Base-by-base conservation (phyloP, 805 yeast genomes). In the Wickerhamiella alocasiicola region DNA sequence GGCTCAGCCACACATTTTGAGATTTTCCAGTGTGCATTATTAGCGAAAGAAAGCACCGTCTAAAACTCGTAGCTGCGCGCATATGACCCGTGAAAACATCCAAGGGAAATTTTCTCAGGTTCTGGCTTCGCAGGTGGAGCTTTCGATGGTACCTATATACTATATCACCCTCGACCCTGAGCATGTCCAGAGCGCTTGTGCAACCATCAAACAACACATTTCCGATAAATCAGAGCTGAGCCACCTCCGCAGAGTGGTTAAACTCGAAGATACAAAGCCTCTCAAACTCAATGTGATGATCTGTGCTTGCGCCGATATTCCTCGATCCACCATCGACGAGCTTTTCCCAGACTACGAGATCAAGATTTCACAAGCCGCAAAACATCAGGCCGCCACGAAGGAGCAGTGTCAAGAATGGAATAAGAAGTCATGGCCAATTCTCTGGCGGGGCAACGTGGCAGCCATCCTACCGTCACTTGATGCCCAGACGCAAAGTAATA, bases 381-480 rank as follows among this genome's bases (percentile, higher is more conserved):
- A 52, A 19, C 66, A 65, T 42, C 68, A 71, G n/a, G 94, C 96
- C 0, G 65, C 70, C 4, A 74, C 83, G 3, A 81, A 78, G 49
- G 84, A 78, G n/a, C 57, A 74, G 12, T 70, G 79, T 17, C 44
- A 59, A 1, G 62, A 64, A 31, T 87, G 95, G 95, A 70, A 85
- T 2, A 42, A 57, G 3, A 49, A 62, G 13, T 71, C 69, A 48
- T 88, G 97, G 98, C 97, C 97, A 0, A 61, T 83, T 41, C 68
- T 83, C 29, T 91, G 97, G 97, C 77, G 85, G 49, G 97, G 97
- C 0, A 84, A 87, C 53, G 93, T 94, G 0, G 42, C 50, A 16
- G 60, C 61, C 2, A 46, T 54, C 37, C 51, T 54, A 29, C 74
- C 78, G 21, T 74, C 72, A 6, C 64, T 75, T 17, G 41, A 51